phyloP scores from a whole-genome alignment of 306 rosid genomes.

The Rubus parviflorus region DNA sequence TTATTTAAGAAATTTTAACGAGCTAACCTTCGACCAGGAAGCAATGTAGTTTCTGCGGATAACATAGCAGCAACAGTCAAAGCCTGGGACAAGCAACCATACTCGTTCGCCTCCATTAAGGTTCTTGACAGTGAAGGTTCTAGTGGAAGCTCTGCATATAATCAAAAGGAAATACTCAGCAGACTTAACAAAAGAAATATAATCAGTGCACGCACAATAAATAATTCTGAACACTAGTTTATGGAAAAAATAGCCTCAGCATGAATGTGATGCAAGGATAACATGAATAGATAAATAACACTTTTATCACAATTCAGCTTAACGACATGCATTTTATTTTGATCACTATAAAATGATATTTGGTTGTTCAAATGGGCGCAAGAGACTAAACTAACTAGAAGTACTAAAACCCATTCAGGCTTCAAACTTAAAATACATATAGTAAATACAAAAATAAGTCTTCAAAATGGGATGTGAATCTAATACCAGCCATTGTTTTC shows the following conservation, averaged over 20 bases:
- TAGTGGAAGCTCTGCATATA: slow-evolving; percentile 81
- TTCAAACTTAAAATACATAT: slow-evolving; percentile 4
- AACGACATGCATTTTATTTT: slow-evolving; percentile 1
- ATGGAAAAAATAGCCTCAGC: slow-evolving; percentile 17
- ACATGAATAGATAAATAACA: neutral
- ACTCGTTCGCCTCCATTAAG: slow-evolving; percentile 78
- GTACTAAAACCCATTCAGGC: slow-evolving; percentile 14
- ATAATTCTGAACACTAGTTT: slow-evolving; percentile 16
- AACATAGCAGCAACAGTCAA: slow-evolving; percentile 93
- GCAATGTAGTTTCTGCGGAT: slow-evolving; percentile 82
- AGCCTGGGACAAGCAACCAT: slow-evolving; percentile 84
- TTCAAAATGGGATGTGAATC: slow-evolving; percentile 30
- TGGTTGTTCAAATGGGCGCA: neutral
- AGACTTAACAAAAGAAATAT: neutral
- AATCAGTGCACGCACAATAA: slow-evolving; percentile 18
- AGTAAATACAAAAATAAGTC: slow-evolving; percentile 6
- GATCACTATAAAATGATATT: neutral
- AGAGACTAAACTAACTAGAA: neutral
- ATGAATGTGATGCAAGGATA: neutral
- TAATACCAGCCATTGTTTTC: slow-evolving; percentile 86
- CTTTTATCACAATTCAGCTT: neutral
- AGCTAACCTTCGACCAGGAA: slow-evolving; percentile 71
- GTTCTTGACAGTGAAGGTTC: slow-evolving; percentile 97
- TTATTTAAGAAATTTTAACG: slow-evolving; percentile 10
- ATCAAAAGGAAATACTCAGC: slow-evolving; percentile 10